Base-by-base conservation (phyloP, 768 basidiomycete genomes). In the Tricholoma sp. region DNA sequence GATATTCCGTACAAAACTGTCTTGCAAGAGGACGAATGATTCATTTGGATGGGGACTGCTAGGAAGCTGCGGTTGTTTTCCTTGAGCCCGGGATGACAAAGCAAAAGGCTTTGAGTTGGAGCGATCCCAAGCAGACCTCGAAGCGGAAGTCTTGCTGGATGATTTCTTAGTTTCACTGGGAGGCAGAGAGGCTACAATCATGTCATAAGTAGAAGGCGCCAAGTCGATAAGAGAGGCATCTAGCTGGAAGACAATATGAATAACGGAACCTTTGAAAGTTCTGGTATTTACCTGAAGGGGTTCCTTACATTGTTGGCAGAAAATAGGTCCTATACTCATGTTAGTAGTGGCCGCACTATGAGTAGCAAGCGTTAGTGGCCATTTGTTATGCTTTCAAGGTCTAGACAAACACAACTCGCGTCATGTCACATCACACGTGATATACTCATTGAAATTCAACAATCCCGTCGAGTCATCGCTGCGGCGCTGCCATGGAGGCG, bases 171-270 rank as follows among this genome's bases (percentile, higher is more conserved):
- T 63, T 57, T 79, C 75, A 50, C 78, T 66, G 45, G 71, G 78
- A 37, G 89, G 86, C 15, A 91, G 70, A 20, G 85, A 85, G 4
- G 75, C 76, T 18, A 85, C 83, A 61, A 96, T 86, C 76, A 90
- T 85, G 68, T 94, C 91, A 71, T 94, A 91, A 29, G 89, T 85
- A 12, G 93, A 90, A 18, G 89, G 92, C 4, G 89, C 83, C 54
- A 96, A 76, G 67, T 93, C 89, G 50, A 89, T 79, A 12, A 97
- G 76, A n/a, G 94, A 94, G n/a, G 85, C 87, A 76, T 98, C 95
- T 62, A 94, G 81, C 83, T 91, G 64, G 34, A 52, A 52, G 12
- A 53, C 36, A 20, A 28, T 13, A 32, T 17, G 11, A 31, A 36
- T 28, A 24, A 10, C 24, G 48, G 48, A 33, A 58, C 32, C 13